Evolutionary conservation across 257 asterid genomes (phyloP).

Genomic region (Linaria vulgaris): DNA sequence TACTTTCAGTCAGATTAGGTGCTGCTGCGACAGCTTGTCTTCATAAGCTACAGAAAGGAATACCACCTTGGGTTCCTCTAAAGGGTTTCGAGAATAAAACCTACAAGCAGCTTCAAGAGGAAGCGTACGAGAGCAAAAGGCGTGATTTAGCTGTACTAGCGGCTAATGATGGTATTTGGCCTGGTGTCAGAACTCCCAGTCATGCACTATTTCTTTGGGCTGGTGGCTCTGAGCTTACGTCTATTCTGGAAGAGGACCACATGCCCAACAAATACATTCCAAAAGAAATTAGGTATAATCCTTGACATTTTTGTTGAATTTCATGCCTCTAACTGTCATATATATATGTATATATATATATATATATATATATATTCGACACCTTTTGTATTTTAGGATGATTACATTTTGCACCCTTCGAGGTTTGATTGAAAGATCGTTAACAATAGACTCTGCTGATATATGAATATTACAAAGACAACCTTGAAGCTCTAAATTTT

Average conservation of each 20-base stretch:
- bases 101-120: constrained; percentile 85
- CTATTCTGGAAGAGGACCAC: constrained; percentile 87
- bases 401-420: too few species aligned
- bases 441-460: too few species aligned
- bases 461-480: too few species aligned
- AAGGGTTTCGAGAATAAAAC: constrained; percentile 87
- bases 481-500: too few species aligned
- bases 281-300: constrained; percentile 71
- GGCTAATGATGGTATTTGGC: constrained; percentile 94
- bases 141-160: constrained; percentile 88
- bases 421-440: too few species aligned
- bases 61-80: constrained; percentile 98
- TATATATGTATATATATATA: too few species aligned
- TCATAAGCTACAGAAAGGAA: constrained; percentile 90
- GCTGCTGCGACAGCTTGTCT: constrained; percentile 88
- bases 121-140: constrained; percentile 79
- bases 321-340: neutral
- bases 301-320: constrained; percentile 8
- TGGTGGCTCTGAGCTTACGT: constrained; percentile 87
- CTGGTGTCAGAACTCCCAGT: constrained; percentile 87
- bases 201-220: constrained; percentile 98
- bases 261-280: constrained; percentile 95
- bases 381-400: too few species aligned
- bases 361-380: neutral
- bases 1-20: constrained; percentile 75